These are phyloP conservation scores for Alternaria viburni DNA, from an alignment of 2,329 filamentous ascomycete genomes.

Conservation along the genomic window DNA sequence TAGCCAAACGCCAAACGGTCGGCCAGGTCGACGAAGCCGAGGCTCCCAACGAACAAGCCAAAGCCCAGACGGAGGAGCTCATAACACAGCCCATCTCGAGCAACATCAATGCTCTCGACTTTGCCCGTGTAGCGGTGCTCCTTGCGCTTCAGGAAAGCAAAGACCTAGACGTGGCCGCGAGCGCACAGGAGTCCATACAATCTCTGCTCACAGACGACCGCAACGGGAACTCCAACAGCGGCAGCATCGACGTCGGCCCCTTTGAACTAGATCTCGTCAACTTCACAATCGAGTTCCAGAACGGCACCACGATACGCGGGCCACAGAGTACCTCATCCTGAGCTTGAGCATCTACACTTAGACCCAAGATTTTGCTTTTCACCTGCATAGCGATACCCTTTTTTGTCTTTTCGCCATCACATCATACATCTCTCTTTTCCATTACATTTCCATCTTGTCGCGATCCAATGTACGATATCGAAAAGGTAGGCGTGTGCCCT, in stretches of 20 bases:
- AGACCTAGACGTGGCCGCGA: conserved; percentile 49
- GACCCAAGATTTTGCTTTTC: neutral
- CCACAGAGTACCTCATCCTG: conserved; percentile 5
- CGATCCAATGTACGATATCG: conserved; percentile 17
- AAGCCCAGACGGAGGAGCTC: conserved; percentile 18
- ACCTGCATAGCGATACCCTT: conserved; percentile 25
- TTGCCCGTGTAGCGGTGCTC: conserved; percentile 55
- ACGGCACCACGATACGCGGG: conserved; percentile 41
- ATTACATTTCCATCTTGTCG: neutral
- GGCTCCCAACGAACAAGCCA: conserved; percentile 27
- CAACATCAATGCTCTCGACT: conserved; percentile 50
- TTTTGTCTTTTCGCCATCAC: conserved; percentile 7
- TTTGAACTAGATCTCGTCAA: conserved; percentile 42
- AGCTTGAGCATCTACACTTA: neutral
- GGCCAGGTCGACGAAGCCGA: conserved; percentile 41
- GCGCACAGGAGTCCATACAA: conserved; percentile 53
- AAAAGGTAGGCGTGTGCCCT: conserved; percentile 1
- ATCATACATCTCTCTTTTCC: neutral
- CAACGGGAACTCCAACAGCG: conserved; percentile 30
- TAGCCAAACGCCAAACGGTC: conserved; percentile 34
- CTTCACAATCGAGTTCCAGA: conserved; percentile 40
- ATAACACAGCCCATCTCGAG: conserved; percentile 42
- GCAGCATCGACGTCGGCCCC: conserved; percentile 35
- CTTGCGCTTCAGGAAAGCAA: conserved; percentile 53
- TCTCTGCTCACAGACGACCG: conserved; percentile 42